These are phyloP conservation scores for sorghum (Sorghum bicolor) DNA, from an alignment of 176 grass and related monocot genomes.

Conservation along the genomic window DNA sequence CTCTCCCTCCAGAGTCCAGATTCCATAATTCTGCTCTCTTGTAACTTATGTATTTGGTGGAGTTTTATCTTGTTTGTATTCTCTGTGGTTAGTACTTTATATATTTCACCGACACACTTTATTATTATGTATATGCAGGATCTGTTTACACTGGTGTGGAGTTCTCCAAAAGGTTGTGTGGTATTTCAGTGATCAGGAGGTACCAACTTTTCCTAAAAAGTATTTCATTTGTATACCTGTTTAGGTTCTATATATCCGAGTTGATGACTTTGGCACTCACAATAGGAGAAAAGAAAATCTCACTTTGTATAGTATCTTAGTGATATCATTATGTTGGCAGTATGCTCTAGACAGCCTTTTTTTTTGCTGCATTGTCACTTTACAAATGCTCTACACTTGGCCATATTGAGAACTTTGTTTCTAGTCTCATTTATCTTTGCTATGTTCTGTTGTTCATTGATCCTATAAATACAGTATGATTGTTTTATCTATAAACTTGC, in stretches of 20 bases:
- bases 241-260: background rate
- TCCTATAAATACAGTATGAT: background rate
- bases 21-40: background rate
- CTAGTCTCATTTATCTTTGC: slow-evolving; percentile 2
- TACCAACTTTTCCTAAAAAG: slow-evolving; percentile 18
- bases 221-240: slow-evolving; percentile 2
- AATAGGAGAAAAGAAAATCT: no score
- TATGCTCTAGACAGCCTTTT: background rate
- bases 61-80: slow-evolving; percentile 11
- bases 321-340: background rate
- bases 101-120: slow-evolving; percentile 10
- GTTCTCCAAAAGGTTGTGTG: slow-evolving; percentile 94
- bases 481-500: background rate
- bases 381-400: slow-evolving; percentile 12
- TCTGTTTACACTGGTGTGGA: slow-evolving; percentile 88
- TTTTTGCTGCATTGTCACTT: background rate
- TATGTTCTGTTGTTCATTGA: background rate
- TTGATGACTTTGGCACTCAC: background rate
- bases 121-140: slow-evolving; percentile 52
- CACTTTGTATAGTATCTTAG: background rate
- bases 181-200: slow-evolving; percentile 95
- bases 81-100: slow-evolving; percentile 14
- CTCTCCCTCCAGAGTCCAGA: background rate
- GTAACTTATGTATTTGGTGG: background rate
- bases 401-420: background rate